These are phyloP conservation scores for Mucor saturninus DNA, from an alignment of 371 early-diverging fungal species.

Conservation along the genomic window DNA sequence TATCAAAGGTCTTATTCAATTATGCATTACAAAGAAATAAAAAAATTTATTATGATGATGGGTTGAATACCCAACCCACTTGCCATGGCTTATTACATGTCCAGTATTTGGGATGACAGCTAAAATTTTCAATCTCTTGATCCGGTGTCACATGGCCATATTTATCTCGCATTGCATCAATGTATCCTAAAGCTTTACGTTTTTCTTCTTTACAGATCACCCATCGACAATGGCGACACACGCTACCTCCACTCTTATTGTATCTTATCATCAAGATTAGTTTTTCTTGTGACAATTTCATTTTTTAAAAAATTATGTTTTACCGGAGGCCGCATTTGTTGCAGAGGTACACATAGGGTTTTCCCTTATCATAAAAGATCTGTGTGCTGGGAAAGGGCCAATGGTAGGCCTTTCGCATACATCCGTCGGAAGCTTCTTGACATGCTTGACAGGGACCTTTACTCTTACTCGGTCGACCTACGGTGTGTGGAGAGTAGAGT, in stretches of 20 bases:
- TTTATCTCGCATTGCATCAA: constrained; percentile 45
- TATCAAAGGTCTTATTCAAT: constrained; percentile 8
- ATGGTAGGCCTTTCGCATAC: constrained; percentile 56
- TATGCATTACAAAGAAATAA: neutral
- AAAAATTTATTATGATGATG: neutral
- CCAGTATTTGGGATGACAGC: constrained; percentile 55
- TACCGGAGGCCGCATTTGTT: constrained; percentile 53
- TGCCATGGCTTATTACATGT: constrained; percentile 50
- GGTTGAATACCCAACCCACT: constrained; percentile 52
- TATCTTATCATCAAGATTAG: constrained; percentile 26
- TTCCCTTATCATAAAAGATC: constrained; percentile 45
- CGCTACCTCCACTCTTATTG: constrained; percentile 50
- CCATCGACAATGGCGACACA: constrained; percentile 55
- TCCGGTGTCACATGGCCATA: constrained; percentile 44
- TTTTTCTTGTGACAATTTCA: too few relatives aligned
- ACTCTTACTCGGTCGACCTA: constrained; percentile 40
- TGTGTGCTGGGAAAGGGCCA: constrained; percentile 49
- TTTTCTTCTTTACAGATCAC: constrained; percentile 58
- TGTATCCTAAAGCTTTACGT: constrained; percentile 48
- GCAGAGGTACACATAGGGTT: constrained; percentile 53
- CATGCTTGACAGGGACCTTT: constrained; percentile 58
- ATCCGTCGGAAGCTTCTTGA: constrained; percentile 49
- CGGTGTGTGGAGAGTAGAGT: neutral
- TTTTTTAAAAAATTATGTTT: neutral
- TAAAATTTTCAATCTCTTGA: constrained; percentile 52